A percentile compares a stretch with the other conserved stretches of the same genome.
phyloP scores from a whole-genome alignment of 805 yeast genomes.

The Torulaspora gathmanii region DNA sequence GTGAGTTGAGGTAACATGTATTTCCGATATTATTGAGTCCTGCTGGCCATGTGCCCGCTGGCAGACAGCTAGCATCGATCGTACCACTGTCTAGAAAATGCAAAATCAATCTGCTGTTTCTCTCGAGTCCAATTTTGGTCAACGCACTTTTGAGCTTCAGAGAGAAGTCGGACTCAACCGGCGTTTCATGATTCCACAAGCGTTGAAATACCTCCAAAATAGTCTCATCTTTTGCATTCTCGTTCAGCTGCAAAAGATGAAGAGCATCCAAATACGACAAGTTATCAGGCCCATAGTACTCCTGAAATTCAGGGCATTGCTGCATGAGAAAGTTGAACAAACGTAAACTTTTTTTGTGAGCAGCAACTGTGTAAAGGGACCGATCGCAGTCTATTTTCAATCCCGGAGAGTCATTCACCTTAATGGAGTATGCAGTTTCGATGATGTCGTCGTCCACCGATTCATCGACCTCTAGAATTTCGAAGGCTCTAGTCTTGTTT shows the following conservation, averaged over 20 bases:
- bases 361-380: conserved; percentile 60
- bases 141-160: conserved; percentile 55
- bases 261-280: conserved; percentile 42
- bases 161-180: conserved; percentile 42
- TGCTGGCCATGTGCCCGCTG: conserved; percentile 74
- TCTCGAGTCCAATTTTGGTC: conserved; percentile 48
- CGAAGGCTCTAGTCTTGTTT: conserved; percentile 48
- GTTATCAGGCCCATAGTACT: conserved; percentile 26
- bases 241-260: conserved; percentile 45
- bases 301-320: conserved; percentile 30
- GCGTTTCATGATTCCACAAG: conserved; percentile 28
- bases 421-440: conserved; percentile 67
- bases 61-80: conserved; percentile 53
- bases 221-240: conserved; percentile 49
- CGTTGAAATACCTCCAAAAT: conserved; percentile 35
- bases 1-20: conserved; percentile 88
- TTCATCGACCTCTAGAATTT: conserved; percentile 45
- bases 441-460: conserved; percentile 65
- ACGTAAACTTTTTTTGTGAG: conserved; percentile 51
- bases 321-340: conserved; percentile 50
- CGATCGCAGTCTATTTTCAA: conserved; percentile 42
- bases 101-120: conserved; percentile 51
- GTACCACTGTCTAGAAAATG: conserved; percentile 59
- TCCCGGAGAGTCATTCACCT: conserved; percentile 49
- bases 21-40: conserved; percentile 94